Base-by-base conservation (phyloP, 1,284 basidiomycete genomes). In the Ceratobasidium sp. region DNA sequence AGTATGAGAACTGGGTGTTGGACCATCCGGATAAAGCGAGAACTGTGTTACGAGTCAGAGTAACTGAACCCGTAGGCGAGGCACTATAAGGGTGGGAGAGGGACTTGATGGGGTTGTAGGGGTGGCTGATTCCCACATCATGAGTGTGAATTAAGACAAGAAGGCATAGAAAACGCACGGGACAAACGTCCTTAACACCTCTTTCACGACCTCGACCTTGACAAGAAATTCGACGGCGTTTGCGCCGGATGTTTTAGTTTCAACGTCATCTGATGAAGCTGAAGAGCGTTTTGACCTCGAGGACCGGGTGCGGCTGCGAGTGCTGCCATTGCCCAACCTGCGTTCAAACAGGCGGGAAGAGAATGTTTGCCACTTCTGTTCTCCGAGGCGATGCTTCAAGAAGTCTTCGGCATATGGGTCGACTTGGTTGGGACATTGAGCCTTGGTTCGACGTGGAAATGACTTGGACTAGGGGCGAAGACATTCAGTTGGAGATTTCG, bases 1-100 rank as follows among this genome's bases (percentile, higher is more conserved):
- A 87, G 76, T 87, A 87, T 58, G 87, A 87, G 69, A 88, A 88
- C 77, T 87, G 86, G 4, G 86, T 87, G 74, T 87, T 88, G 28
- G 87, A 88, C 86, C 86, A 87, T 71, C 86, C 86, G 3, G 86
- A 87, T 58, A 87, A 83, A 58, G 85, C 81, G 69, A 87, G 84
- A 60, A 87, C 85, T 53, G 86, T 86, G 56, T 86, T 84, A 45
- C 86, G 85, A 31, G 87, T 88, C 63, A 87, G 83, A 11, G 83
- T 86, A 65, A 87, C 86, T 73, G 83, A 82, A 51, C 86, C 87
- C 13, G 84, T 81, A 26, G 86, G 86, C 42, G 86, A 83, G 65
- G 77, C 80, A 26, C 80, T 77, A 77, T 83, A 88, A 20, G 81
- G 79, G 81, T 87, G 87, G 20, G 84, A 80, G 49, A 87, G 80